Conservation (phyloP, 257 asterid species). For the Gentiana dahurica region DNA sequence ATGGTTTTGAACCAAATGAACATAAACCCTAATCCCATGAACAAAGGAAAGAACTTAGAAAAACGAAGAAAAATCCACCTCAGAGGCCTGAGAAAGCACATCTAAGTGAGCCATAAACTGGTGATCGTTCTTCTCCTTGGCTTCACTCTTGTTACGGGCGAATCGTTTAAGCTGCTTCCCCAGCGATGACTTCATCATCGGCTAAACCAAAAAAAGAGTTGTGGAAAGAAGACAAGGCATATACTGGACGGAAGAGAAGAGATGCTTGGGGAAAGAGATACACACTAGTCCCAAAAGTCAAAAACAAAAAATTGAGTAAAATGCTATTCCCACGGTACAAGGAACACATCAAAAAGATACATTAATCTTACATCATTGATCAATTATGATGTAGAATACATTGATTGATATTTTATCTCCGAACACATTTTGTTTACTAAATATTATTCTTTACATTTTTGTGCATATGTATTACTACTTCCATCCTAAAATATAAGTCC, state of each 20-base stretch:
- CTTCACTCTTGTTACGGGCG: constrained; percentile 21
- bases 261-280: background rate
- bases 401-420: no score
- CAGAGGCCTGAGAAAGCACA: constrained; percentile 27
- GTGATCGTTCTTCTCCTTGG: constrained; percentile 27
- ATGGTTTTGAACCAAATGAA: no score
- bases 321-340: no score
- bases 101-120: constrained; percentile 21
- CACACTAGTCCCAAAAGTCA: background rate
- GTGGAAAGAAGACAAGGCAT: no score
- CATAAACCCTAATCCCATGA: constrained; percentile 12
- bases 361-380: no score
- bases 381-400: no score
- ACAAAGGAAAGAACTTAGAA: background rate
- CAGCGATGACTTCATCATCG: constrained; percentile 28
- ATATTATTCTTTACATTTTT: no score
- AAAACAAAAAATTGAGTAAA: background rate
- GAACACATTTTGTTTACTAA: no score
- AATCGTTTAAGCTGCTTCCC: constrained; percentile 31
- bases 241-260: no score
- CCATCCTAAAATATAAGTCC: no score
- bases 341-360: no score
- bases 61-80: constrained; percentile 8
- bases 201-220: background rate
- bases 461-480: no score